phyloP scores from a whole-genome alignment of 2,329 filamentous ascomycete species.

The Xylaria digitata region DNA sequence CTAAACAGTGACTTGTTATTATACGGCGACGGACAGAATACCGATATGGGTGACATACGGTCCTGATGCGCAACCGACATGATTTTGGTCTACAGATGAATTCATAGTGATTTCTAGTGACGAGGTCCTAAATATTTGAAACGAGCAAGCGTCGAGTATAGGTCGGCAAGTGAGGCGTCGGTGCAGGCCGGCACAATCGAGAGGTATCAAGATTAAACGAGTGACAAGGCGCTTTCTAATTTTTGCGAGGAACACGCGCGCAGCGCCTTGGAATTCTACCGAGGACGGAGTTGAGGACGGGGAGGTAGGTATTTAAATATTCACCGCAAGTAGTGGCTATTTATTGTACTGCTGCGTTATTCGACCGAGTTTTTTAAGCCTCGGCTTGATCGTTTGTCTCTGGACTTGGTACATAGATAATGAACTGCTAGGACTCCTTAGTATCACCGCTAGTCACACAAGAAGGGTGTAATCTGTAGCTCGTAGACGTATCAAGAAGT shows the following conservation, averaged over 20 bases:
- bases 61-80: conserved; percentile 29
- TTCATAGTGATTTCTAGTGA: conserved; percentile 12
- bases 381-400: background rate
- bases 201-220: conserved; percentile 4
- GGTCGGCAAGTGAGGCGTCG: conserved; percentile 1
- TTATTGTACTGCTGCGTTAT: background rate
- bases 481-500: conserved; percentile 19
- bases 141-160: background rate
- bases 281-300: background rate
- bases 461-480: background rate
- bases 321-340: background rate
- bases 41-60: conserved; percentile 31
- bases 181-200: conserved; percentile 24
- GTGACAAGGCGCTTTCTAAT: conserved; percentile 2
- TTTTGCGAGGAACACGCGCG: background rate
- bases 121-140: background rate
- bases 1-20: conserved; percentile 32
- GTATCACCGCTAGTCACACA: background rate
- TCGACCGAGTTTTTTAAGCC: conserved; percentile 4
- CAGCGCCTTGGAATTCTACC: no score
- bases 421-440: conserved; percentile 7
- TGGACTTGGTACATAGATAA: conserved; percentile 3
- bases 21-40: background rate
- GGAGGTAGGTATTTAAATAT: conserved; percentile 17
- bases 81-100: conserved; percentile 28